phyloP scores from a whole-genome alignment of 768 basidiomycete genomes.

The Boletus subparvulus region DNA sequence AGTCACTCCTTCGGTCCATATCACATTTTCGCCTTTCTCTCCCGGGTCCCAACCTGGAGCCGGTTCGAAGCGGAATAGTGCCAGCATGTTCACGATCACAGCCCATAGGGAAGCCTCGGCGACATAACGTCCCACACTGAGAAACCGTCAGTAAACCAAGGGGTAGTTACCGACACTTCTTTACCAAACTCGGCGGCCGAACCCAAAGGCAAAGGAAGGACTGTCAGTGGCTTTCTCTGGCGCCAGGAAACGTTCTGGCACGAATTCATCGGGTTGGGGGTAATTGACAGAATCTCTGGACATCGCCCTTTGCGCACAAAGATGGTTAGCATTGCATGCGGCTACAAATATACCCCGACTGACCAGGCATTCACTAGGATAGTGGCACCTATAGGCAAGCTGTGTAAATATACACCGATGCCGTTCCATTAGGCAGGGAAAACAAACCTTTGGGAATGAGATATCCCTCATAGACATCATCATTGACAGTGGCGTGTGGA shows the following conservation, averaged over 20 bases:
- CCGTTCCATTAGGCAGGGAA: background rate
- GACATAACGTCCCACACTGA: conserved; percentile 39
- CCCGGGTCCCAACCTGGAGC: background rate
- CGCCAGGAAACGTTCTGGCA: conserved; percentile 34
- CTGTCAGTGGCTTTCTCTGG: background rate
- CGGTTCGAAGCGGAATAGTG: conserved; percentile 6
- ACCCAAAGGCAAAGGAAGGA: conserved; percentile 14
- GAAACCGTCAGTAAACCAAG: background rate
- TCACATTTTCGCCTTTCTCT: conserved; percentile 2
- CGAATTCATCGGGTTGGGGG: conserved; percentile 33
- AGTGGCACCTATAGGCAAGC: background rate
- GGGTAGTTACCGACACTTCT: background rate
- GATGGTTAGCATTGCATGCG: background rate
- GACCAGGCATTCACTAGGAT: conserved; percentile 4
- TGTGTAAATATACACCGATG: background rate
- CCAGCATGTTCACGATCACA: conserved; percentile 8
- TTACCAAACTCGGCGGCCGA: conserved; percentile 42
- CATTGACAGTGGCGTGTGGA: conserved; percentile 31
- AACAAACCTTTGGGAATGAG: conserved; percentile 42
- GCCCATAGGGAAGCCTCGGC: conserved; percentile 37
- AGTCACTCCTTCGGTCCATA: conserved; percentile 12
- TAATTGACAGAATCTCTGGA: conserved; percentile 35
- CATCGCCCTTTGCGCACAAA: conserved; percentile 25
- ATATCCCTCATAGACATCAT: conserved; percentile 43
- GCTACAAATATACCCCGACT: background rate